Conservation (phyloP, 306 rosid species). For the Pueraria montana region DNA sequence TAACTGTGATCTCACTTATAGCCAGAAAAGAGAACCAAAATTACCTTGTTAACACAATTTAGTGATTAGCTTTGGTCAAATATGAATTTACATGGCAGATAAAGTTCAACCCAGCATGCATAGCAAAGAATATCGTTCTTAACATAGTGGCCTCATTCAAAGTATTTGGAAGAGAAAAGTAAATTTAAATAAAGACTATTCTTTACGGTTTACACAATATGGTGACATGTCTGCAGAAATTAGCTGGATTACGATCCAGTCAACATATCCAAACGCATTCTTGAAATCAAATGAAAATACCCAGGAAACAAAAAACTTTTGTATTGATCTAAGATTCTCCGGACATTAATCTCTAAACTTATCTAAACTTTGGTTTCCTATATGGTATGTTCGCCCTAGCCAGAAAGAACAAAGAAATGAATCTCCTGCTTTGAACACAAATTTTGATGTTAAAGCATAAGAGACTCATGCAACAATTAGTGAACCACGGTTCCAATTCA, state of each 20-base stretch:
- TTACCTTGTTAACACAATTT: not conserved
- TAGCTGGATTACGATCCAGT: not conserved
- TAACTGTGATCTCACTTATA: conserved; percentile 14
- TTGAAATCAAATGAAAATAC: conserved; percentile 27
- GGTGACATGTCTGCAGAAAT: not conserved
- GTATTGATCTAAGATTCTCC: conserved; percentile 9
- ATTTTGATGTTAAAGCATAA: not conserved
- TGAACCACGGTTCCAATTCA: conserved; percentile 1
- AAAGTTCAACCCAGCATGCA: conserved; percentile 11
- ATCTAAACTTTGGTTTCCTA: no score
- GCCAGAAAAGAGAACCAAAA: not conserved
- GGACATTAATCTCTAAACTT: conserved; percentile 20
- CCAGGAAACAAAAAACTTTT: not conserved
- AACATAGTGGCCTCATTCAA: not conserved
- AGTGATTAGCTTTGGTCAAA: not conserved
- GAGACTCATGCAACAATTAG: conserved; percentile 5
- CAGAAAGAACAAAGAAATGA: conserved; percentile 11
- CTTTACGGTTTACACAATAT: not conserved
- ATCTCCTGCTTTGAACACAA: not conserved
- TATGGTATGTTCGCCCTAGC: conserved; percentile 17
- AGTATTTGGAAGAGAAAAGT: not conserved
- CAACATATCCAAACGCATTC: conserved; percentile 17
- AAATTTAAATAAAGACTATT: not conserved
- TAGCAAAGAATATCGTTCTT: not conserved
- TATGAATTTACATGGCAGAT: not conserved